Evolutionary conservation across 306 rosid species (phyloP), one percentile per base, ranked within the genome.

Genomic region (Dryas alaskensis): DNA sequence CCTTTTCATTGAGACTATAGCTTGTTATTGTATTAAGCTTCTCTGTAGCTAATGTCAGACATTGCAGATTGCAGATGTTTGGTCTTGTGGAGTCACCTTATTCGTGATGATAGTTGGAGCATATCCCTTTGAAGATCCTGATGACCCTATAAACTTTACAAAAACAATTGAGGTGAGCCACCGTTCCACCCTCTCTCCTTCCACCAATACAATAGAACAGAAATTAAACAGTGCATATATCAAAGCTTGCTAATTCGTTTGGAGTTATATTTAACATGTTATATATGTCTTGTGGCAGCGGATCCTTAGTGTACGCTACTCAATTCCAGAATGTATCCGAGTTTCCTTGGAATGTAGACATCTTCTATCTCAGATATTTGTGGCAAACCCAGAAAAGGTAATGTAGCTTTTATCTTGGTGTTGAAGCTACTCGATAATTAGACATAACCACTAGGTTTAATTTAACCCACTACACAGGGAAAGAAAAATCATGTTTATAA

Each of bases 61-160:
- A 73, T 54, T 75, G 74, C 73, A 92, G 98, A 81, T 90, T 81
- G 92, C 98, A 79, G 98, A 92, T 82, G 94, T 92, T 81, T 92
- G 98, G 96, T 92, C 98, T 59, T 90, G 98, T 81, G 98, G 98
- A 58, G 98, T 92, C 74, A 90, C 98, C 74, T 84, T 92, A 75
- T 90, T 81, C 69, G 98, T 92, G 79, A 92, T 92, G 98, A 73
- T 90, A 65, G 82, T 82, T n/a, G 98, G 98, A 44, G 86, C 89
- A 50, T 92, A 92, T 84, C 98, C 96, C 40, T 92, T 92, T 81
- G 94, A 88, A 85, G 94, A 92, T 76, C 88, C 91, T 4, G 86
- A 73, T 43, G 96, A 90, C 74, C 92, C 98, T 11, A 86, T 77
- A 69, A 85, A 92, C 89, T 90, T 92, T 47, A 82, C 63, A 55